Evolutionary conservation across 2,329 filamentous ascomycete species (phyloP), one percentile per base, ranked within the genome.

Genomic region (Cordyceps cateniannulata): DNA sequence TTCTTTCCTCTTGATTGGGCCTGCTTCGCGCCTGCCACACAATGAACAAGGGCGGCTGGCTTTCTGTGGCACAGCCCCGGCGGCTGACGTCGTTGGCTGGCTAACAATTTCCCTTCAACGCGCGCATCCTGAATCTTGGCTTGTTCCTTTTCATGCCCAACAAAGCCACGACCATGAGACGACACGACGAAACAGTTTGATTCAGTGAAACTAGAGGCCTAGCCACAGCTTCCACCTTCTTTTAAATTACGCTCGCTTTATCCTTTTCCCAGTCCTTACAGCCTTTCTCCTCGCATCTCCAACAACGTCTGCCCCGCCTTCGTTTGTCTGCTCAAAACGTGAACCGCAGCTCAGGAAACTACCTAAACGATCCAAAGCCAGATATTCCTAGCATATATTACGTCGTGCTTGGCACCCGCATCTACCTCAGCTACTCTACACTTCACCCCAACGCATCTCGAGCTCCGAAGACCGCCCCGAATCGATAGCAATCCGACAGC

Each of bases 71-170:
- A 60, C 58, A 60, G 58, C 58, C 58, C 50, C 58, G 29, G 49
- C 38, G 38, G 58, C 58, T 60, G 58, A 60, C 58, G 58, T 60
- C 44, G 48, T 42, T 60, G 56, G 32, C 32, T 7, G 57, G 35
- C 57, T 38, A 6, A 20, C 54, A 48, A 57, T 24, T 57, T 40
- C 16, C 9, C 32, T 40, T 16, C 27, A 22, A 9, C 42, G 9
- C 25, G 29, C 8, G 18, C 29, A 52, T 14, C 9, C 29, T 35
- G 6, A 1, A 12, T 40, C 9, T 12, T 40, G 22, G 18, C 44
- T 49, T 49, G 25, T 29, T 54, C 35, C 29, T n/a, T 38, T 49
- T 48, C 20, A 27, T 57, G 29, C 44, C 44, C 12, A 16, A 40
- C 20, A 49, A 49, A 9, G 32, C 18, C 14, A 32, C 12, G 6